Evolutionary conservation across 2,329 filamentous ascomycete genomes (phyloP).

Genomic region (Beauveria australis): DNA sequence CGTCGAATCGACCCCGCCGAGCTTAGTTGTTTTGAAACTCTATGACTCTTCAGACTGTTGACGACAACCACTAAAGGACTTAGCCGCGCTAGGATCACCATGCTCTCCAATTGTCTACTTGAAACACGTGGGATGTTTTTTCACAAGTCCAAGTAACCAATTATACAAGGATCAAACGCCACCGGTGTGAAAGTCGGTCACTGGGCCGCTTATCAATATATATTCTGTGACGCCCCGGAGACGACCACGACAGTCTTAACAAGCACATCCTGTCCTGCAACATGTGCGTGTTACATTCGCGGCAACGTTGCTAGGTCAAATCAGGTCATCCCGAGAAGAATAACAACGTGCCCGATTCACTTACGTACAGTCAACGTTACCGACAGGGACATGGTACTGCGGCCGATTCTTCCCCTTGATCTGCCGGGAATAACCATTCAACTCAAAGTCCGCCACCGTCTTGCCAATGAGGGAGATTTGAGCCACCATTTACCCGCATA

Average conservation of each 20-base stretch:
- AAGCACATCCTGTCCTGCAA: background rate
- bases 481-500: too few relatives aligned
- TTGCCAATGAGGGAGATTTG: background rate
- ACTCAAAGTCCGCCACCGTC: background rate
- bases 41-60: too few relatives aligned
- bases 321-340: too few relatives aligned
- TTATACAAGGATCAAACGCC: background rate
- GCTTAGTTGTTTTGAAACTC: too few relatives aligned
- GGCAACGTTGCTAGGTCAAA: too few relatives aligned
- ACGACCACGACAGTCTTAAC: background rate
- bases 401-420: background rate
- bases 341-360: background rate
- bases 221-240: background rate
- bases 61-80: too few relatives aligned
- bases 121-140: background rate
- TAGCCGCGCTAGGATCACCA: too few relatives aligned
- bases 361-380: background rate
- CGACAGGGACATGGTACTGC: background rate
- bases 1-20: too few relatives aligned
- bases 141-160: background rate
- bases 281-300: too few relatives aligned
- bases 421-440: background rate
- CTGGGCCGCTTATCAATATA: background rate
- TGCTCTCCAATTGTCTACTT: background rate
- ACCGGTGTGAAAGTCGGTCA: background rate